phyloP scores from a whole-genome alignment of 2,329 filamentous ascomycete genomes.

The Hymenoscyphus occultus region DNA sequence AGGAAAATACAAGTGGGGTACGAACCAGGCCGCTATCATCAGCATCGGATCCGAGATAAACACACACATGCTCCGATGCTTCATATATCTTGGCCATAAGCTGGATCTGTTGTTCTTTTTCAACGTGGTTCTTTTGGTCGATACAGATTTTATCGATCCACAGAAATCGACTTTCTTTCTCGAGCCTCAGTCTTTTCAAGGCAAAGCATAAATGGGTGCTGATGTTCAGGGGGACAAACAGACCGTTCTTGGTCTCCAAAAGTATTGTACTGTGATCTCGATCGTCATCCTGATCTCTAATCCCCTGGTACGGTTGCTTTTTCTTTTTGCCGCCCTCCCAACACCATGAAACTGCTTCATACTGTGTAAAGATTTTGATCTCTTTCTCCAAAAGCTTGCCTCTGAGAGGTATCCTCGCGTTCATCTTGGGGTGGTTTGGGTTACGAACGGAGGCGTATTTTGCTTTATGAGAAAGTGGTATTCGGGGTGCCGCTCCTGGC shows the following conservation, averaged over 20 bases:
- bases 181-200: neutral
- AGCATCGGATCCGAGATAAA: neutral
- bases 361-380: neutral
- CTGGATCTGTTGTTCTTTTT: neutral
- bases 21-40: neutral
- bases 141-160: slow-evolving; percentile 4
- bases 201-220: neutral
- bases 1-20: too few relatives aligned
- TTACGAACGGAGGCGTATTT: neutral
- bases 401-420: neutral
- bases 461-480: neutral
- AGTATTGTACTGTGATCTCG: neutral
- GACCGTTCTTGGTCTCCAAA: neutral
- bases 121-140: neutral
- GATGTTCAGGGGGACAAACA: neutral
- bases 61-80: neutral
- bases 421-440: neutral
- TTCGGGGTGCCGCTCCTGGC: neutral
- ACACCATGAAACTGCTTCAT: slow-evolving; percentile 1
- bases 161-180: neutral
- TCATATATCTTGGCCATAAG: neutral
- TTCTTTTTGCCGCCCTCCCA: neutral
- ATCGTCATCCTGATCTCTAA: neutral
- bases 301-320: too few relatives aligned
- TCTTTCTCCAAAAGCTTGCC: neutral